A percentile compares a stretch with the other conserved stretches of the same genome.
Conservation (phyloP, 768 basidiomycete species). For the Kwoniella pini region DNA sequence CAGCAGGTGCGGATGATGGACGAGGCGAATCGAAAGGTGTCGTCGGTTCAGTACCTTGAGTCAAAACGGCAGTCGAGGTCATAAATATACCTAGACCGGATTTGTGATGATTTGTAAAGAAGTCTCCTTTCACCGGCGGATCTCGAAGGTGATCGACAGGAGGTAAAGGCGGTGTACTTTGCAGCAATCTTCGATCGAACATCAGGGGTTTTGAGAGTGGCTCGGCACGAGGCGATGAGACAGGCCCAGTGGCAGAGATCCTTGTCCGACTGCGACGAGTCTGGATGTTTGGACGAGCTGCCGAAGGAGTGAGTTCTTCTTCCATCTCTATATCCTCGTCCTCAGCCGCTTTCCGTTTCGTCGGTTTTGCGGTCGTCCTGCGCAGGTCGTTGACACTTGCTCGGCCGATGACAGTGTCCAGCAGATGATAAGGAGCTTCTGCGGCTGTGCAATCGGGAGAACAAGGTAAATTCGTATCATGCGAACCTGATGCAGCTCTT, state of each 20-base stretch:
- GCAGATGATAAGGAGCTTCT: conserved; percentile 23
- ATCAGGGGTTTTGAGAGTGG: conserved; percentile 9
- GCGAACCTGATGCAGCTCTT: conserved; percentile 9
- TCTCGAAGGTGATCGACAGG: conserved; percentile 10
- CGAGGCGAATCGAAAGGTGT: conserved; percentile 16
- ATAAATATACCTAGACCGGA: neutral
- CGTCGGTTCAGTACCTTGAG: neutral
- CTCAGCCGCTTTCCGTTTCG: conserved; percentile 5
- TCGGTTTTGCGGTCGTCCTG: neutral
- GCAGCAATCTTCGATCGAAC: conserved; percentile 13
- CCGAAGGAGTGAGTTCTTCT: neutral
- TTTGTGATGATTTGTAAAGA: conserved; percentile 11
- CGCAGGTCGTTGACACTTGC: conserved; percentile 25
- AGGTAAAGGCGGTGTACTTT: conserved; percentile 19
- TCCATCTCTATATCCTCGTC: conserved; percentile 13
- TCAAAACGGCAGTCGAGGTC: conserved; percentile 9
- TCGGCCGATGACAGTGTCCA: conserved; percentile 23
- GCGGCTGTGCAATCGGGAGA: conserved; percentile 29
- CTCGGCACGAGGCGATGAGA: neutral
- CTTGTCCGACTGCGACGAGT: conserved; percentile 17
- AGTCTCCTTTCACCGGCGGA: conserved; percentile 8
- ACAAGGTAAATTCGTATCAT: conserved; percentile 20
- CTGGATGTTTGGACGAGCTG: conserved; percentile 18
- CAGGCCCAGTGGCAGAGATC: neutral
- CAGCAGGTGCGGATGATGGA: conserved; percentile 19